These are phyloP conservation scores for Pisolithus orientalis DNA, from an alignment of 768 basidiomycete species.

Conservation along the genomic window DNA sequence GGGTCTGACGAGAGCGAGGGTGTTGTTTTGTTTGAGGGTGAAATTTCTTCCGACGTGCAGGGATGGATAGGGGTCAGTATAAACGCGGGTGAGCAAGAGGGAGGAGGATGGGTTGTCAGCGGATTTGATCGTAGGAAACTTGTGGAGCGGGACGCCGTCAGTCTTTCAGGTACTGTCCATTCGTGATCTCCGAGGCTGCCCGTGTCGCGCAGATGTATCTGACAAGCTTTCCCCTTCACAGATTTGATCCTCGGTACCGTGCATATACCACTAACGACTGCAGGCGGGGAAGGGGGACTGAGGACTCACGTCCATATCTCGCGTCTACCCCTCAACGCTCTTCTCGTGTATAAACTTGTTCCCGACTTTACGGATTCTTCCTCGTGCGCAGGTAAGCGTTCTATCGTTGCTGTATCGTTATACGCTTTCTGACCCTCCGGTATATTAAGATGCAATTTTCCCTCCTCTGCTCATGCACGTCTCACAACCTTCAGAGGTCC, in stretches of 20 bases:
- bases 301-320: slow-evolving; percentile 46
- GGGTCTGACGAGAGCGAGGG: slow-evolving; percentile 75
- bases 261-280: slow-evolving; percentile 27
- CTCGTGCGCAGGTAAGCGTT: slow-evolving; percentile 26
- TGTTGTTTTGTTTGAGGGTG: slow-evolving; percentile 55
- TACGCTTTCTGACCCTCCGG: slow-evolving; percentile 3
- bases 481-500: slow-evolving; percentile 54
- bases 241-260: slow-evolving; percentile 34
- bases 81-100: slow-evolving; percentile 41
- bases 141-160: slow-evolving; percentile 25
- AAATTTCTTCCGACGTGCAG: slow-evolving; percentile 23
- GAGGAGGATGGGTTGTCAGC: slow-evolving; percentile 62
- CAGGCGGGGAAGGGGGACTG: slow-evolving; percentile 29
- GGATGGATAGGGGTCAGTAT: slow-evolving; percentile 51
- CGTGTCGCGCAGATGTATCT: neutral
- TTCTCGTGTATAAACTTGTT: slow-evolving; percentile 58
- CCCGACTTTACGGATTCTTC: slow-evolving; percentile 21
- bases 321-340: slow-evolving; percentile 48
- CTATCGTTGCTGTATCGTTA: neutral
- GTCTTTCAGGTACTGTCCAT: slow-evolving; percentile 36
- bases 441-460: slow-evolving; percentile 42
- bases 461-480: slow-evolving; percentile 63
- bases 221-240: slow-evolving; percentile 15
- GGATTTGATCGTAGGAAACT: slow-evolving; percentile 36
- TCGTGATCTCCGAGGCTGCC: neutral